Base-by-base conservation (phyloP, 805 yeast species). In the Candida arabinofermentans region DNA sequence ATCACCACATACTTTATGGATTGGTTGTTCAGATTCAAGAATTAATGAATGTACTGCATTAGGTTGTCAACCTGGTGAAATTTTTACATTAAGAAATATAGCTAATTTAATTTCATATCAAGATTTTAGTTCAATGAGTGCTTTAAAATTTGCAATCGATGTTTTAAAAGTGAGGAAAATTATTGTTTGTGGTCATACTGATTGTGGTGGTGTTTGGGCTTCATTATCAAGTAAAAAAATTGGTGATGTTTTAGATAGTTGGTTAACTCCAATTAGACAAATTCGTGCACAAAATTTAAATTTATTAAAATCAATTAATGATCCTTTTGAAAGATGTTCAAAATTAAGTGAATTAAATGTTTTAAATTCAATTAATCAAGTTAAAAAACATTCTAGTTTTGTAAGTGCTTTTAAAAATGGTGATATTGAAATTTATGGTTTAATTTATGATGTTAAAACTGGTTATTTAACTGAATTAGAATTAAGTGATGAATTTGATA, bases 21-120 rank as follows among this genome's bases (percentile, higher is more conserved):
- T 90, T 46, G 96, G 96, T 3, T 90, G 98, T 60, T 82, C 95
- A 3, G 98, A 90, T 61, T 86, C 96, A 2, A 79, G 98, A 53
- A 83, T 86, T 43, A 85, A 89, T 49, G 97, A 90, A 59, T 71
- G 74, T 33, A 79, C 87, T 41, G 71, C 88, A 21, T 70, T 81
- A 5, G 81, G 75, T 37, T 79, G 88, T n/a, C 67, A 79, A 19
- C 96, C 96, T 1, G 98, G 98, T 39, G 96, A 90, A 61, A 77
- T 88, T 6, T 90, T 90, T 67, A 84, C 89, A 3, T 86, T 86
- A 59, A 78, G 96, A 59, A 88, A 88, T 55, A 86, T 90, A 45
- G 96, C 95, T 37, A 90, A 90, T 61, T 69, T 82, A 27, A 72
- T 89, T 39, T 74, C 79, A 41, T 71, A 83, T 21, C 76, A 79